Percentiles rank a stretch among this genome's conserved stretches.
These are phyloP conservation scores for Cyberlindnera suaveolens DNA, from an alignment of 805 yeast species.

Conservation along the genomic window DNA sequence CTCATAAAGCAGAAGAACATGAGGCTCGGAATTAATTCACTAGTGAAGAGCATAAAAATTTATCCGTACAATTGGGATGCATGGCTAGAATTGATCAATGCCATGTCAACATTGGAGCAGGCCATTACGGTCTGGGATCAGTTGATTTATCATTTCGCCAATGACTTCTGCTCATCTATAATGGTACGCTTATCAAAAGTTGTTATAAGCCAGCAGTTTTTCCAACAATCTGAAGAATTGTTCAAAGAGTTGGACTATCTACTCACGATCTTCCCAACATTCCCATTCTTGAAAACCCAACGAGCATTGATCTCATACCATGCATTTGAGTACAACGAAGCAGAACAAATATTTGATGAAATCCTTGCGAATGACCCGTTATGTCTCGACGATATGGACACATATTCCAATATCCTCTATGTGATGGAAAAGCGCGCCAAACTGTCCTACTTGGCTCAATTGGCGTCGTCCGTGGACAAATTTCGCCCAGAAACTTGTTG, in stretches of 20 bases:
- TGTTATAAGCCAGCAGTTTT: slow-evolving; percentile 57
- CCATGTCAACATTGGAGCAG: slow-evolving; percentile 57
- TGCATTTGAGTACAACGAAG: slow-evolving; percentile 74
- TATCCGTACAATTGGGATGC: slow-evolving; percentile 93
- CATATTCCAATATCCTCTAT: slow-evolving; percentile 89
- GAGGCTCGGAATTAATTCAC: slow-evolving; percentile 51
- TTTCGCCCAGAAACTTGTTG: slow-evolving; percentile 94
- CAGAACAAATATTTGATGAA: slow-evolving; percentile 74
- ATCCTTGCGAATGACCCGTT: slow-evolving; percentile 72
- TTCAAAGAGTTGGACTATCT: slow-evolving; percentile 44
- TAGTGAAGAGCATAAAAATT: slow-evolving; percentile 52
- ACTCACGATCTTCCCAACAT: slow-evolving; percentile 56
- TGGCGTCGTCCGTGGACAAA: slow-evolving; percentile 73
- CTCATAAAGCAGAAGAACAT: slow-evolving; percentile 56
- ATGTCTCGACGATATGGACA: slow-evolving; percentile 84
- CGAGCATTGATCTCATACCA: slow-evolving; percentile 79
- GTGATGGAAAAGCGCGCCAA: slow-evolving; percentile 88
- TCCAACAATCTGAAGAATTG: slow-evolving; percentile 55
- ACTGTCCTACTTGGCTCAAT: slow-evolving; percentile 80
- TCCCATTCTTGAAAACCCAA: slow-evolving; percentile 71
- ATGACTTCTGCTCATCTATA: slow-evolving; percentile 3
- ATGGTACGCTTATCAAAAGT: slow-evolving; percentile 17
- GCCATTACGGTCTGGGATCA: slow-evolving; percentile 30
- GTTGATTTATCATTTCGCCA: slow-evolving; percentile 17
- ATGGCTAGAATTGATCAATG: slow-evolving; percentile 74